These are phyloP conservation scores for Sporothrix brasiliensis DNA, from an alignment of 2,329 filamentous ascomycete species.

Conservation along the genomic window DNA sequence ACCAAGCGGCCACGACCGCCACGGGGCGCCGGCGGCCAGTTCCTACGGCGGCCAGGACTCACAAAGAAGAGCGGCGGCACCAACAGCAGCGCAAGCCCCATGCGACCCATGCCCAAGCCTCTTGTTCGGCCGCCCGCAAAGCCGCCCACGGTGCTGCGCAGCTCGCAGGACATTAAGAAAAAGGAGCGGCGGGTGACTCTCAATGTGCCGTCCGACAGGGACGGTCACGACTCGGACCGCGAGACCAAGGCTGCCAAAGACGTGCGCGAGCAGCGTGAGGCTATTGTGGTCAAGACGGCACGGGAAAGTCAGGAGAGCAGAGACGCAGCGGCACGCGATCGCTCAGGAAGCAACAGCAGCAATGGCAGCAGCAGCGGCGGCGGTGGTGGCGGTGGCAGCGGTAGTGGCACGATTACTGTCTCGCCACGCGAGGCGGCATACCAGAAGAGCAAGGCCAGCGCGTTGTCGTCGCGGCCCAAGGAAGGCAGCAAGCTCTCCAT, in stretches of 20 bases:
- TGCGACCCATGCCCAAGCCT: slow-evolving; percentile 36
- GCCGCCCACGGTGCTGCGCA: slow-evolving; percentile 31
- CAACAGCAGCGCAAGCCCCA: background rate
- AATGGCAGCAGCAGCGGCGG: background rate
- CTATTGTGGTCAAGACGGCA: slow-evolving; percentile 31
- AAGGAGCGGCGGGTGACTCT: slow-evolving; percentile 17
- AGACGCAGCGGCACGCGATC: background rate
- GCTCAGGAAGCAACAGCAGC: background rate
- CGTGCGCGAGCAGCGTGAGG: slow-evolving; percentile 33
- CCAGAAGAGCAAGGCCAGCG: slow-evolving; percentile 28
- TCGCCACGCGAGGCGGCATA: slow-evolving; percentile 22
- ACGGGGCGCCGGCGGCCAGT: slow-evolving; percentile 12
- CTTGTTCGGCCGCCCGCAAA: slow-evolving; percentile 27
- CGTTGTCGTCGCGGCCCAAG: slow-evolving; percentile 28
- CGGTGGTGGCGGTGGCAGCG: background rate
- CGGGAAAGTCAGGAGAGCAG: slow-evolving; percentile 27
- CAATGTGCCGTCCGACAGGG: slow-evolving; percentile 1
- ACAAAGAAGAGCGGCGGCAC: slow-evolving; percentile 34
- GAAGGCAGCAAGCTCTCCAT: slow-evolving; percentile 35
- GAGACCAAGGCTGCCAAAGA: slow-evolving; percentile 34
- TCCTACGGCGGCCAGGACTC: slow-evolving; percentile 8
- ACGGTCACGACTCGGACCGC: slow-evolving; percentile 27
- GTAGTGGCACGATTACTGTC: background rate
- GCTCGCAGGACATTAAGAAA: slow-evolving; percentile 33
- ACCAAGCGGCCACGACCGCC: slow-evolving; percentile 32